Evolutionary conservation across 331 rosid genomes (phyloP).

Genomic region (Quercus lobata): DNA sequence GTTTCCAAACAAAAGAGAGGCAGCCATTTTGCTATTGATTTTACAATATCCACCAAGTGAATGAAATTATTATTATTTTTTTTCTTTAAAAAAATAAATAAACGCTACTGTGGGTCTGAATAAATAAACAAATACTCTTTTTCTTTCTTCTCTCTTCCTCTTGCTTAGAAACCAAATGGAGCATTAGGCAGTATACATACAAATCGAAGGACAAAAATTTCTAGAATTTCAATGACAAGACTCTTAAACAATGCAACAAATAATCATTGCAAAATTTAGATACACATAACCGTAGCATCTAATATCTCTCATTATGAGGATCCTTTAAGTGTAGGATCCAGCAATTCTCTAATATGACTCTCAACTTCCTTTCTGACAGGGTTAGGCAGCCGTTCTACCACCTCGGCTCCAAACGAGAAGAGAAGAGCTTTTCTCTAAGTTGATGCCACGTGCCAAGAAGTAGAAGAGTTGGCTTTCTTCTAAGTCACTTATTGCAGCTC

Average conservation of each 20-base stretch:
- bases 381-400: slow-evolving; percentile 58
- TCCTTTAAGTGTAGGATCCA: slow-evolving; percentile 43
- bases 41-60: too few relatives aligned
- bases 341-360: slow-evolving; percentile 47
- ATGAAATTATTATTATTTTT: not conserved
- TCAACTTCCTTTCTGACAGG: slow-evolving; percentile 53
- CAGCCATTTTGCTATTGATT: too few relatives aligned
- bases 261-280: not conserved
- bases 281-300: not conserved
- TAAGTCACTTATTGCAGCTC: slow-evolving; percentile 93
- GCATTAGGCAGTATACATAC: not conserved
- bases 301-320: slow-evolving; percentile 14
- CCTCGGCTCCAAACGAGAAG: slow-evolving; percentile 83
- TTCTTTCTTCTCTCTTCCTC: not conserved
- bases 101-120: too few relatives aligned
- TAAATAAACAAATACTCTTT: not conserved
- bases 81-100: not conserved
- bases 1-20: too few relatives aligned
- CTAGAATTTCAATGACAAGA: not conserved
- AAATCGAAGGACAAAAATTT: slow-evolving; percentile 1
- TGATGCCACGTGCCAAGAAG: slow-evolving; percentile 84
- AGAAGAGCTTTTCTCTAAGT: slow-evolving; percentile 57
- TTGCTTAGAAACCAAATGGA: not conserved
- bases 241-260: not conserved
- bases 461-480: slow-evolving; percentile 83